Base-by-base conservation (phyloP, 2,329 filamentous ascomycete species). In the Mycosphaerella sp. region DNA sequence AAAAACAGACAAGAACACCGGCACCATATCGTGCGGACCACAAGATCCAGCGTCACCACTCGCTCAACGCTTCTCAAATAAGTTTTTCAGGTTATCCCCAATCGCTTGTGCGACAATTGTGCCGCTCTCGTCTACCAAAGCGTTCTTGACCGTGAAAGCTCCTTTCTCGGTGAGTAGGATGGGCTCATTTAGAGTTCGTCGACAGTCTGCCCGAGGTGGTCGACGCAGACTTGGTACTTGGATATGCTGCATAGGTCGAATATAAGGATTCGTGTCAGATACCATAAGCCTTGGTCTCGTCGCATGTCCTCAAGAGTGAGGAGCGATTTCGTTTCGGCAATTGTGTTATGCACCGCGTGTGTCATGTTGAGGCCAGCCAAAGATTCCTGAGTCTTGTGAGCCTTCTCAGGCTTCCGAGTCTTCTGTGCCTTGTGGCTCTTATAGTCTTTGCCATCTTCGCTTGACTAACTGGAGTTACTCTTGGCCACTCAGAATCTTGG, bases 11-110 rank as follows among this genome's bases (percentile, higher is more conserved):
- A 50, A 28, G 27, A 51, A 58, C 6, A 55, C 49, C 16, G 57
- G 50, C 14, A 41, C 52, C 58, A 60, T 49, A 43, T 59, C 54
- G 44, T 58, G 55, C 10, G 58, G 55, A 1, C 56, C 58, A 49
- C 58, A 59, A 28, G 56, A 54, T 14, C 57, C 21, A 9, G 25
- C 45, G 39, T 57, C 52, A 4, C 52, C 58, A 36, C 50, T 57
- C 3, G 56, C 50, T 40, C 44, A 28, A 6, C 58, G 43, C 44
- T 57, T 56, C 25, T 57, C 53, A 12, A 55, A 51, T 14, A 58
- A 60, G 17, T 40, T 50, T 10, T 42, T 14, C 0, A 60, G 17
- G 1, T 25, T 49, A 6, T 14, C 18, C 6, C 41, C 28, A 6
- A 60, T 53, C 1, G 39, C 36, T 34, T 50, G 14, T 44, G 56